Evolutionary conservation across 2,329 filamentous ascomycete genomes (phyloP).

Genomic region (Aaosphaeria pasadenensis): DNA sequence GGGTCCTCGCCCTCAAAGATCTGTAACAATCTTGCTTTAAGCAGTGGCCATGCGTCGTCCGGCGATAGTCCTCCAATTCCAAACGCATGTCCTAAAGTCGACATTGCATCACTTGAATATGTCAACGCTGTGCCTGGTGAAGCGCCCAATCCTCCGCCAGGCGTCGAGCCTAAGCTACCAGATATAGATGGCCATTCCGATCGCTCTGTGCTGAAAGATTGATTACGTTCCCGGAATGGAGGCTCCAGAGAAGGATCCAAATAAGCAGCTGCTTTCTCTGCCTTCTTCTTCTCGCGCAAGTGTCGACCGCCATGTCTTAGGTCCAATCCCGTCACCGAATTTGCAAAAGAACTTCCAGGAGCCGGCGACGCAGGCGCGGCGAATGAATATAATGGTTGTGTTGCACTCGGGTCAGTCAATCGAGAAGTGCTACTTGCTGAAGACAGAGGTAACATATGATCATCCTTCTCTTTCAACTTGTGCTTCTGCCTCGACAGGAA

Average conservation of each 20-base stretch:
- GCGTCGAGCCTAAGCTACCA: slow-evolving; percentile 19
- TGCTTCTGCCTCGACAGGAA: slow-evolving; percentile 78
- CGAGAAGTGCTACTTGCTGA: slow-evolving; percentile 75
- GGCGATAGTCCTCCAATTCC: slow-evolving; percentile 48
- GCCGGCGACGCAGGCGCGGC: slow-evolving; percentile 70
- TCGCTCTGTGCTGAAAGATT: slow-evolving; percentile 38
- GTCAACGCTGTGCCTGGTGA: slow-evolving; percentile 26
- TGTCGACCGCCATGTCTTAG: slow-evolving; percentile 73
- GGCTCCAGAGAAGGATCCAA: slow-evolving; percentile 31
- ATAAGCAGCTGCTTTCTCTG: slow-evolving; percentile 47
- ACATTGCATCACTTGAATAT: slow-evolving; percentile 39
- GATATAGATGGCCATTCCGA: slow-evolving; percentile 34
- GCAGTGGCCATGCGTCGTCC: slow-evolving; percentile 79
- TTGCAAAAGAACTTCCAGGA: slow-evolving; percentile 67
- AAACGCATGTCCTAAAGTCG: slow-evolving; percentile 45
- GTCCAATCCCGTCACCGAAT: slow-evolving; percentile 78
- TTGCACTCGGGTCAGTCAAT: slow-evolving; percentile 71
- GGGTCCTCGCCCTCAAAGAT: slow-evolving; percentile 81
- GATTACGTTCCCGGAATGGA: slow-evolving; percentile 31
- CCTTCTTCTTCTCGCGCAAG: slow-evolving; percentile 68
- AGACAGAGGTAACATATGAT: slow-evolving; percentile 66
- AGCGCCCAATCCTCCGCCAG: slow-evolving; percentile 9
- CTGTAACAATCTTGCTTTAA: slow-evolving; percentile 72
- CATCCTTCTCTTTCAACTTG: slow-evolving; percentile 70
- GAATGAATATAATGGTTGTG: slow-evolving; percentile 76